These are phyloP conservation scores for Persicaria maculosa DNA, from an alignment of 148 eudicot species.

Conservation along the genomic window DNA sequence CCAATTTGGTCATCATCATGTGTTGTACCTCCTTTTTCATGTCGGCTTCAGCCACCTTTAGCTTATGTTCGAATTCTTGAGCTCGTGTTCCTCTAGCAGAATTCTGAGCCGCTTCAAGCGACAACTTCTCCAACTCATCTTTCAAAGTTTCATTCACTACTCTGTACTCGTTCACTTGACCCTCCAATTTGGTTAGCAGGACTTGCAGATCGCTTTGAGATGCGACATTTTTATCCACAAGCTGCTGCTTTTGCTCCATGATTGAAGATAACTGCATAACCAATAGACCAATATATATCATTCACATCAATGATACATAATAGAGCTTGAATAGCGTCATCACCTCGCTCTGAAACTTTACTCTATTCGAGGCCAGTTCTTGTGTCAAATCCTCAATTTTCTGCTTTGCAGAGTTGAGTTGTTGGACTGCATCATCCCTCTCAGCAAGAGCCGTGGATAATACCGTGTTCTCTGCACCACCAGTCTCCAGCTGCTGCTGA, in stretches of 20 bases:
- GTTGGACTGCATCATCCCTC: slow-evolving; percentile 42
- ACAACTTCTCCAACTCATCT: slow-evolving; percentile 40
- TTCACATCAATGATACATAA: neutral
- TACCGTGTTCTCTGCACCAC: slow-evolving; percentile 35
- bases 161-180: slow-evolving; percentile 37
- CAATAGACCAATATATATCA: neutral
- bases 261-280: slow-evolving; percentile 47
- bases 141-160: slow-evolving; percentile 34
- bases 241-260: slow-evolving; percentile 46
- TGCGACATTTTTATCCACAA: slow-evolving; percentile 30
- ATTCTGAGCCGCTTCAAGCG: slow-evolving; percentile 38
- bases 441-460: slow-evolving; percentile 35
- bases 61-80: slow-evolving; percentile 54
- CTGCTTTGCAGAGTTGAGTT: slow-evolving; percentile 39
- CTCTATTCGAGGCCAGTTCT: slow-evolving; percentile 48
- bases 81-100: slow-evolving; percentile 27
- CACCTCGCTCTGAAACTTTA: slow-evolving; percentile 64
- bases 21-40: slow-evolving; percentile 42
- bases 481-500: slow-evolving; percentile 36
- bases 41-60: slow-evolving; percentile 34
- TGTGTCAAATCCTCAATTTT: slow-evolving; percentile 51
- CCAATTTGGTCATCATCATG: neutral
- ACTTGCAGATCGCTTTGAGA: slow-evolving; percentile 40
- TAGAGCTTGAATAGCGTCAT: neutral
- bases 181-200: slow-evolving; percentile 40